Conservation (phyloP, 1,139 yeast genomes). For the Tardiomyces digboiensis region DNA sequence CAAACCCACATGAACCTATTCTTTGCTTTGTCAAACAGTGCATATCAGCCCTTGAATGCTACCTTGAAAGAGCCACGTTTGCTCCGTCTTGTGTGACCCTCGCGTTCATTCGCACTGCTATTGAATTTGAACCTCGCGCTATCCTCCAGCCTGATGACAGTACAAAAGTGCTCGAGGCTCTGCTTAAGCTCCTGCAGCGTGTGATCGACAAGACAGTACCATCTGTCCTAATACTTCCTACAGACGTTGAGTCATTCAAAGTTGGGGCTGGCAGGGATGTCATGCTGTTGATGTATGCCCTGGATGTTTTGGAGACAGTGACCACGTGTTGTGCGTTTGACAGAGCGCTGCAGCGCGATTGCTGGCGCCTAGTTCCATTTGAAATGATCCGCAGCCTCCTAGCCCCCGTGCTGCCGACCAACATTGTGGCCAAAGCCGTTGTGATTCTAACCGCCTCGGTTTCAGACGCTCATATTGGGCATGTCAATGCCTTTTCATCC, state of each 20-base stretch:
- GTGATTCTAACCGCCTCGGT: conserved; percentile 8
- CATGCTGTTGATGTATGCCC: conserved; percentile 28
- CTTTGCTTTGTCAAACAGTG: background rate
- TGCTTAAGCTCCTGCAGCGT: background rate
- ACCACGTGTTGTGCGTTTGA: conserved; percentile 17
- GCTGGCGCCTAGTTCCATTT: conserved; percentile 9
- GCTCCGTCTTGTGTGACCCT: conserved; percentile 44
- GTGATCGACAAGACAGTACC: background rate
- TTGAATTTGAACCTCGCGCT: conserved; percentile 51
- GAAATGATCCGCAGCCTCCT: conserved; percentile 7
- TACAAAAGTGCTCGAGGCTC: background rate
- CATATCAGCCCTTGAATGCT: background rate
- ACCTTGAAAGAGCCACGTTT: conserved; percentile 20
- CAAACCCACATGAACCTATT: background rate
- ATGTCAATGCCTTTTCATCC: conserved; percentile 4
- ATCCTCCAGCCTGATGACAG: conserved; percentile 20
- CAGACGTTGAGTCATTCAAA: background rate
- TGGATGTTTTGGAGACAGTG: conserved; percentile 45
- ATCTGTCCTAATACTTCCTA: background rate
- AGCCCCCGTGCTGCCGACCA: conserved; percentile 6
- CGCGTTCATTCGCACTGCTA: conserved; percentile 41
- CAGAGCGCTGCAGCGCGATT: conserved; percentile 2
- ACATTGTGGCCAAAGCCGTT: conserved; percentile 5
- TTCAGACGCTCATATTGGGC: conserved; percentile 8
- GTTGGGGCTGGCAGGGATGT: background rate